Conservation (phyloP, 164 flowering plant genomes). For the Saururus chinensis region DNA sequence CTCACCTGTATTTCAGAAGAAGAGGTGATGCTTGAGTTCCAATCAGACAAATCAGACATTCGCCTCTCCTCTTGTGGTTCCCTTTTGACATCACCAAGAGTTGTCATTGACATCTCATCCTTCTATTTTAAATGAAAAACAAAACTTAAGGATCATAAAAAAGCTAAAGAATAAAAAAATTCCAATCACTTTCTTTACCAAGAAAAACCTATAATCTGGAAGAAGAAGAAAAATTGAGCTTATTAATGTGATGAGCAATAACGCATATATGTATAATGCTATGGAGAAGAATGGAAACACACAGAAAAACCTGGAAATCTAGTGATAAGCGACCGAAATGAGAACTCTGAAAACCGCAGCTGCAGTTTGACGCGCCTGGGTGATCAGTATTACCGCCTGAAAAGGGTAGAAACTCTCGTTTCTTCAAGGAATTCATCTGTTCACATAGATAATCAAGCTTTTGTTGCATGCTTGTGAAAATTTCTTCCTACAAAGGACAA, state of each 20-base stretch:
- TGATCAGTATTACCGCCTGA: conserved; percentile 14
- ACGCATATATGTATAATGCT: too few relatives aligned
- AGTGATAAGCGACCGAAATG: conserved; percentile 14
- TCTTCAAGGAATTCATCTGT: conserved; percentile 42
- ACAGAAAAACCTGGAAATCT: conserved; percentile 21
- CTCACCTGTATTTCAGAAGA: conserved; percentile 57
- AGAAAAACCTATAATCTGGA: too few relatives aligned
- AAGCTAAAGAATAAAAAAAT: too few relatives aligned
- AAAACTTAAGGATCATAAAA: not conserved
- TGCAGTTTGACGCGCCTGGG: conserved; percentile 8
- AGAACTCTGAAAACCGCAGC: conserved; percentile 34
- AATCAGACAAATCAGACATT: conserved; percentile 89
- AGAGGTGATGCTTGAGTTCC: conserved; percentile 74
- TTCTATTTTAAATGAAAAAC: not conserved
- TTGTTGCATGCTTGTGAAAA: conserved; percentile 67
- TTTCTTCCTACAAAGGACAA: conserved; percentile 51
- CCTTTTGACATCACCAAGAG: conserved; percentile 4
- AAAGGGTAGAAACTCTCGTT: conserved; percentile 14
- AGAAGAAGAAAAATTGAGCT: too few relatives aligned
- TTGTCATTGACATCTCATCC: conserved; percentile 27
- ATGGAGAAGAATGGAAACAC: not conserved
- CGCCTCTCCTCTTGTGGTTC: conserved; percentile 84
- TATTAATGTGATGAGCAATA: too few relatives aligned
- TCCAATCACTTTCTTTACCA: too few relatives aligned
- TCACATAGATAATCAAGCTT: conserved; percentile 70